Evolutionary conservation across 2,329 filamentous ascomycete species (phyloP).

Genomic region (Penicillium nordicum): DNA sequence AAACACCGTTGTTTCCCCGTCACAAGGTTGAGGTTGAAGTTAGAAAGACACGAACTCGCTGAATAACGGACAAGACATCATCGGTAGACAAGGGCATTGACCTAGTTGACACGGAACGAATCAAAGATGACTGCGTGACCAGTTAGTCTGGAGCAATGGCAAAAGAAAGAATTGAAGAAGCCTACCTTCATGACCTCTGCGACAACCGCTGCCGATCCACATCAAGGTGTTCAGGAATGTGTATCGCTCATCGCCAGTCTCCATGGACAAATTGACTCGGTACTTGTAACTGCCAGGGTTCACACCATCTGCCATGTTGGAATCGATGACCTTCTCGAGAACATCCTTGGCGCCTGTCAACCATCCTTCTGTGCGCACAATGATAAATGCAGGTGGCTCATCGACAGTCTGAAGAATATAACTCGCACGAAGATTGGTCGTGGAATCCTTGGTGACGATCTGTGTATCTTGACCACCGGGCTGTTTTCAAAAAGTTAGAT

Average conservation of each 20-base stretch:
- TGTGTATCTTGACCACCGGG: slow-evolving; percentile 52
- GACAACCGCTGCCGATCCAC: slow-evolving; percentile 51
- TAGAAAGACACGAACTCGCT: slow-evolving; percentile 17
- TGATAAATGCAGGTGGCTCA: slow-evolving; percentile 50
- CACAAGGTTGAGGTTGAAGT: slow-evolving; percentile 6
- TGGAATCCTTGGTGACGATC: slow-evolving; percentile 47
- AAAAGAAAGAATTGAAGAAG: background rate
- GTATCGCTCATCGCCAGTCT: slow-evolving; percentile 51
- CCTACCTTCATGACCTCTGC: slow-evolving; percentile 46
- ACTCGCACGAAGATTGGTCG: slow-evolving; percentile 44
- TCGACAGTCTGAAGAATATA: slow-evolving; percentile 52
- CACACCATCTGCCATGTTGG: slow-evolving; percentile 43
- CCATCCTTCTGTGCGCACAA: slow-evolving; percentile 48
- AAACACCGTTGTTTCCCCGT: slow-evolving; percentile 27
- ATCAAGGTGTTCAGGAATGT: slow-evolving; percentile 49
- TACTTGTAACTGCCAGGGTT: slow-evolving; percentile 51
- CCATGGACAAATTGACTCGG: slow-evolving; percentile 47
- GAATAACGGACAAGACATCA: slow-evolving; percentile 19
- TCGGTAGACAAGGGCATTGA: background rate
- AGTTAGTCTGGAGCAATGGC: slow-evolving; percentile 5
- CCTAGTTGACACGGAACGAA: slow-evolving; percentile 38
- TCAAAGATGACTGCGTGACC: slow-evolving; percentile 33
- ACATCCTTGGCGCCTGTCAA: slow-evolving; percentile 49
- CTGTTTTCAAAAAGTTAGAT: slow-evolving; percentile 24
- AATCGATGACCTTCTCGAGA: slow-evolving; percentile 48